phyloP scores from a whole-genome alignment of 495 filamentous ascomycete species.

The Immersiella caudata region DNA sequence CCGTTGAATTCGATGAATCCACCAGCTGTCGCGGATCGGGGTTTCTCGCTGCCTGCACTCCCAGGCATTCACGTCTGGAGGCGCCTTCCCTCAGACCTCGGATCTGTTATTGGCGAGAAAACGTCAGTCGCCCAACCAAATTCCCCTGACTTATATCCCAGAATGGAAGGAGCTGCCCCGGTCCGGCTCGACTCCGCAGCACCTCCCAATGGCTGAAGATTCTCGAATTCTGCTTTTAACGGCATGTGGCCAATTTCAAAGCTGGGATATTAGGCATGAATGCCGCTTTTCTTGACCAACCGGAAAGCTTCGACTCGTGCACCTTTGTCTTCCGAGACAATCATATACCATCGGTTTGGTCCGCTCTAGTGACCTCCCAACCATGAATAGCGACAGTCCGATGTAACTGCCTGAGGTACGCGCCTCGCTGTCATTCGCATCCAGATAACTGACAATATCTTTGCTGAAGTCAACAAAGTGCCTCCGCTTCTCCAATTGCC shows the following conservation, averaged over 20 bases:
- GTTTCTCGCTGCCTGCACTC: too few species aligned
- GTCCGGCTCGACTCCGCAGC: not conserved
- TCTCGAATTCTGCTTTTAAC: constrained; percentile 19
- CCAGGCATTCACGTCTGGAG: too few species aligned
- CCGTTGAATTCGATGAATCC: too few species aligned
- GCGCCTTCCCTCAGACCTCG: too few species aligned
- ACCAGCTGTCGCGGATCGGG: too few species aligned
- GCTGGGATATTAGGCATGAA: constrained; percentile 13
- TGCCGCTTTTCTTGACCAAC: constrained; percentile 20
- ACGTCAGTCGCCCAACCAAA: too few species aligned
- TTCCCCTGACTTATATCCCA: too few species aligned
- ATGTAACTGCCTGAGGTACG: constrained; percentile 7
- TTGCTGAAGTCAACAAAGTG: not conserved
- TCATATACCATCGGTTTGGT: constrained; percentile 21
- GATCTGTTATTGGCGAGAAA: too few species aligned
- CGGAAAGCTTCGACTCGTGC: constrained; percentile 16
- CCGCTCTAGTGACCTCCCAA: constrained; percentile 12
- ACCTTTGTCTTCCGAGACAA: constrained; percentile 15
- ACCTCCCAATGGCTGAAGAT: constrained; percentile 6
- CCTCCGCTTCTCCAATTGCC: constrained; percentile 12
- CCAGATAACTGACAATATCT: constrained; percentile 13
- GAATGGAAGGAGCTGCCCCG: not conserved
- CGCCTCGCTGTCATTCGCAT: constrained; percentile 6
- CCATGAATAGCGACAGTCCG: constrained; percentile 21
- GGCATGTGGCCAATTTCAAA: constrained; percentile 18